Conservation (phyloP, 2,329 filamentous ascomycete genomes). For the Pseudocercospora fijiensis region DNA sequence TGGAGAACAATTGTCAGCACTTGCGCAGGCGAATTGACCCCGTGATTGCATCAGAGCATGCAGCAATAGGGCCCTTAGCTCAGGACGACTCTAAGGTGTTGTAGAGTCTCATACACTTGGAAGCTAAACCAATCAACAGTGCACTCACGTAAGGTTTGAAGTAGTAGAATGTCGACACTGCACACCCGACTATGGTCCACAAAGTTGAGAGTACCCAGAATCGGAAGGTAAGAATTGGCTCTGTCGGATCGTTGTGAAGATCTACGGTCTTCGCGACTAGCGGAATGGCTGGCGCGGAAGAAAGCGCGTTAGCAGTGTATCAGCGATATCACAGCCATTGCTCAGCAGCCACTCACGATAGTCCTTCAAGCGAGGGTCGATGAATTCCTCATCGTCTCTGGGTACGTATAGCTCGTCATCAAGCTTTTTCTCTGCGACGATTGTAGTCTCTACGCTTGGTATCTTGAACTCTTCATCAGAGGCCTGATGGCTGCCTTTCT, state of each 20-base stretch:
- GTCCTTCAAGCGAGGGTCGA: slow-evolving; percentile 18
- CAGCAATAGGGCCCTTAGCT: not conserved
- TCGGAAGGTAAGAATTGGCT: slow-evolving; percentile 23
- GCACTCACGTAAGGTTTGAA: slow-evolving; percentile 20
- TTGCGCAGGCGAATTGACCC: not conserved
- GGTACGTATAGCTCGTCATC: slow-evolving; percentile 11
- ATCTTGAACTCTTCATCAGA: not conserved
- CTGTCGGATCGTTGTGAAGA: slow-evolving; percentile 19
- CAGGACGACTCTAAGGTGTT: not conserved
- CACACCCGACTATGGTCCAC: slow-evolving; percentile 21
- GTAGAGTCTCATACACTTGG: not conserved
- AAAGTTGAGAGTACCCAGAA: slow-evolving; percentile 24
- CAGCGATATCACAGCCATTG: not conserved
- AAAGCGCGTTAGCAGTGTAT: not conserved
- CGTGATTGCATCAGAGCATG: not conserved
- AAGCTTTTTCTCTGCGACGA: not conserved
- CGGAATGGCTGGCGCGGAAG: slow-evolving; percentile 1
- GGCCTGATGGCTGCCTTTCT: not conserved
- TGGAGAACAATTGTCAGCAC: not conserved
- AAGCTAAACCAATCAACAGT: not conserved
- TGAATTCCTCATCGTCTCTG: slow-evolving; percentile 17
- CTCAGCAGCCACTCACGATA: slow-evolving; percentile 4
- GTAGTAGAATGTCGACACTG: slow-evolving; percentile 21
- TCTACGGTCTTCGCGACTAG: slow-evolving; percentile 18
- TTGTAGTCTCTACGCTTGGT: not conserved